Base-by-base conservation (phyloP, 2,329 filamentous ascomycete genomes). In the Didymella segeticola region DNA sequence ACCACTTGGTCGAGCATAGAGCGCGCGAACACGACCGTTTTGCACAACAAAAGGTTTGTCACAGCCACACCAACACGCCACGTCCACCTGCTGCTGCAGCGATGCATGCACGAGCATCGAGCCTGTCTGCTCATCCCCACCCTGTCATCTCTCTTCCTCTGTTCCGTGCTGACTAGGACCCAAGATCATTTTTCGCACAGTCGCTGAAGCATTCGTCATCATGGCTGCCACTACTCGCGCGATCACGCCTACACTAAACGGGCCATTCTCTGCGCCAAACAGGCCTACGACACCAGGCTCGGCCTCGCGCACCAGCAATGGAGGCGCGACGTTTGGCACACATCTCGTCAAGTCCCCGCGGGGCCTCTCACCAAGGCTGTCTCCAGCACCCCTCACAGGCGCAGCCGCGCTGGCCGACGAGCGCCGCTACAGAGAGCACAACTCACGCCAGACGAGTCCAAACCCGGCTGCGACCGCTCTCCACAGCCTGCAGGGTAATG, bases 351-450 rank as follows among this genome's bases (percentile, higher is more conserved):
- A 77, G 53, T 77, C 76, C 9, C 75, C 74, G 19, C 73, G 74
- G 51, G 72, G 70, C 7, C 61, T 77, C 41, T 79, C 77, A 27
- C 75, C 76, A 8, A 63, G 69, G 53, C 69, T 67, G 29, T 77
- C 75, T 14, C 76, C 77, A 2, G 69, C 71, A 52, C 74, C 75
- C 29, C 71, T 82, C 22, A 80, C 80, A 0, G 80, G 78, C 39
- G 77, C 78, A 17, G 77, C 76, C 51, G 80, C 79, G 33, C 70
- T 82, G 62, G 77, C 76, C 38, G 80, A 82, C 61, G 72, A 81
- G 61, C 78, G 78, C 53, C 74, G 77, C 37, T 70, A 69, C 52
- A 70, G 73, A 53, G 73, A 79, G 53, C 73, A 78, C 51, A 69
- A 74, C 50, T 67, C 75, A 49, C 71, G 76, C 30, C 76, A 77